Evolutionary conservation across 306 rosid species (phyloP).

Genomic region (Lupinus albus): DNA sequence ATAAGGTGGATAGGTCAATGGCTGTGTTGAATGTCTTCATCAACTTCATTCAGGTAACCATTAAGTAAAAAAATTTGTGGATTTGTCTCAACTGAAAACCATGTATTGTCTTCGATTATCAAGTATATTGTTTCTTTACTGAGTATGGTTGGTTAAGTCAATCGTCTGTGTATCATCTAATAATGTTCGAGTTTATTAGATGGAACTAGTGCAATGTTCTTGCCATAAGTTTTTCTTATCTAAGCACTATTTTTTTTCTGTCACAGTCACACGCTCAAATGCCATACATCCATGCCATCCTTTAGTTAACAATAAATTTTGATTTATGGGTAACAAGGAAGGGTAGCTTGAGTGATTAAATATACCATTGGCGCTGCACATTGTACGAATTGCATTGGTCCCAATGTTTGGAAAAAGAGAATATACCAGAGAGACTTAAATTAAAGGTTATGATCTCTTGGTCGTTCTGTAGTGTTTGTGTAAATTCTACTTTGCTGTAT

Average conservation of each 20-base stretch:
- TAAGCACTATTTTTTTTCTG: constrained; percentile 10
- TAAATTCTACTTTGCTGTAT: too few species aligned
- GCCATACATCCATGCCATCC: not conserved
- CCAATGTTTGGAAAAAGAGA: too few species aligned
- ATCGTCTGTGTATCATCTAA: constrained; percentile 3
- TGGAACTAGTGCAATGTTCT: constrained; percentile 17
- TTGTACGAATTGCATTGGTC: not conserved
- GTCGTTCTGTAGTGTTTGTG: too few species aligned
- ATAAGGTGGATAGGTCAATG: constrained; percentile 76
- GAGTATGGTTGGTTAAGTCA: constrained; percentile 10
- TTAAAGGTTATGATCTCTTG: too few species aligned
- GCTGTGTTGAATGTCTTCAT: constrained; percentile 73
- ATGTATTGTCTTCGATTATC: constrained; percentile 25
- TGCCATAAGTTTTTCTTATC: constrained; percentile 14
- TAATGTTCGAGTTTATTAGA: constrained; percentile 27
- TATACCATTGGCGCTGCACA: constrained; percentile 12
- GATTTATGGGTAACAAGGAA: not conserved
- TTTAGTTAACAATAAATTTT: not conserved
- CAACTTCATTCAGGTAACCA: constrained; percentile 75
- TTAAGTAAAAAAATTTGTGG: constrained; percentile 20
- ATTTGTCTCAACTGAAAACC: constrained; percentile 1
- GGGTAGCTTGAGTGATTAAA: constrained; percentile 16
- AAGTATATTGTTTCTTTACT: constrained; percentile 29
- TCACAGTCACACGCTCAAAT: constrained; percentile 5
- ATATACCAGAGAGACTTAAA: too few species aligned